Base-by-base conservation (phyloP, 1,139 yeast genomes). In the Suhomyces bokatorum region DNA sequence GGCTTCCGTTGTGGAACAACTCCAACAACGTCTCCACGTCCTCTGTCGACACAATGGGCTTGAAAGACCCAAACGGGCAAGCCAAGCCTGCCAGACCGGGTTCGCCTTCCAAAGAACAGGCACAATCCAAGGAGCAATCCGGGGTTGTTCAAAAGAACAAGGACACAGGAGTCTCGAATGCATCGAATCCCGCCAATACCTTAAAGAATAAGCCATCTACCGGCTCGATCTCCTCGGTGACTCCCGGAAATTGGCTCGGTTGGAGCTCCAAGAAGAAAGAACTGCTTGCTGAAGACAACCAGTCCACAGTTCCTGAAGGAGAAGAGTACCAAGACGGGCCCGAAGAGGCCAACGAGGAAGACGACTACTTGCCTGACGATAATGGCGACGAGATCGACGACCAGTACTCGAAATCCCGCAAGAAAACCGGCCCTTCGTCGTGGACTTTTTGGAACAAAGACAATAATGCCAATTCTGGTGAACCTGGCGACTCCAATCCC, bases 361-460 rank as follows among this genome's bases (percentile, higher is more conserved):
- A 42, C 9, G 53, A 48, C 8, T 35, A 35, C 32, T 27, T 35
- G 12, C 57, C 62, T 8, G 66, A 63, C 34, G 63, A 61, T 44
- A 56, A 58, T 35, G 63, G 62, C 10, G 73, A 69, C 43, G 75
- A 66, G 41, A 57, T 68, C 3, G 71, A 64, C 35, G 74, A 70
- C 37, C 69, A 67, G 37, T 61, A 62, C 8, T 39, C 50, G 28
- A 45, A 48, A 20, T 35, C 42, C 32, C 44, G 42, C 17, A 66
- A 63, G 52, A 70, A 61, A 49, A 61, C 63, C 41, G 48, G 47
- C 9, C 38, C 55, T 4, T 56, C 65, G 2, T 46, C 62, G 24
- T 72, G 77, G 77, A 59, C 58, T 24, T 72, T 73, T 48, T 73
- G 78, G 78, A 66, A 58, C 35, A 54, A 32, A 32, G 46, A 34